Conservation (phyloP, 176 grass and related monocot genomes). For the Avena insularis region DNA sequence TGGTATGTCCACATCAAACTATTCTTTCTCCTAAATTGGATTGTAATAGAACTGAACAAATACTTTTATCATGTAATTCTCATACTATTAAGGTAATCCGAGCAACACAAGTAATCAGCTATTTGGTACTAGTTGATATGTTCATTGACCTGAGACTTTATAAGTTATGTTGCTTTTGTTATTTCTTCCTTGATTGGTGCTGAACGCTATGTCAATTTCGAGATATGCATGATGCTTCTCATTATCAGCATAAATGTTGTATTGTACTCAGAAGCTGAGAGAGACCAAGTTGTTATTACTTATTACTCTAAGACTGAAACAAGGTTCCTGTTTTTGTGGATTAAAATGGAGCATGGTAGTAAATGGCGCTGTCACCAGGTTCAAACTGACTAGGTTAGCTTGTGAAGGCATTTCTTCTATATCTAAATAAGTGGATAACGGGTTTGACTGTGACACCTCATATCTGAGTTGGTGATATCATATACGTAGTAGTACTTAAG, state of each 20-base stretch:
- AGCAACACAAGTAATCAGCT: background rate
- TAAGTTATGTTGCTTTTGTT: background rate
- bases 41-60: background rate
- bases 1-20: background rate
- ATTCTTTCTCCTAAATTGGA: background rate
- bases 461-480: slow-evolving; percentile 4
- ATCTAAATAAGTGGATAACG: background rate
- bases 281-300: background rate
- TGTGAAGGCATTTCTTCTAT: slow-evolving; percentile 20
- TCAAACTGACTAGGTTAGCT: background rate
- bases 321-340: background rate
- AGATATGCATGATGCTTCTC: background rate
- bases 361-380: background rate
- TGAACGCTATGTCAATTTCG: background rate
- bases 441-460: background rate
- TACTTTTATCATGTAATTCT: background rate
- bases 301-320: background rate
- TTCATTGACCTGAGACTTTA: background rate
- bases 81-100: background rate
- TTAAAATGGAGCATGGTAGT: background rate
- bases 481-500: background rate
- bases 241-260: background rate
- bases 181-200: background rate
- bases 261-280: background rate
- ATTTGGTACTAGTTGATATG: background rate